Conservation (phyloP, 768 basidiomycete species). For the Russula compacta region DNA sequence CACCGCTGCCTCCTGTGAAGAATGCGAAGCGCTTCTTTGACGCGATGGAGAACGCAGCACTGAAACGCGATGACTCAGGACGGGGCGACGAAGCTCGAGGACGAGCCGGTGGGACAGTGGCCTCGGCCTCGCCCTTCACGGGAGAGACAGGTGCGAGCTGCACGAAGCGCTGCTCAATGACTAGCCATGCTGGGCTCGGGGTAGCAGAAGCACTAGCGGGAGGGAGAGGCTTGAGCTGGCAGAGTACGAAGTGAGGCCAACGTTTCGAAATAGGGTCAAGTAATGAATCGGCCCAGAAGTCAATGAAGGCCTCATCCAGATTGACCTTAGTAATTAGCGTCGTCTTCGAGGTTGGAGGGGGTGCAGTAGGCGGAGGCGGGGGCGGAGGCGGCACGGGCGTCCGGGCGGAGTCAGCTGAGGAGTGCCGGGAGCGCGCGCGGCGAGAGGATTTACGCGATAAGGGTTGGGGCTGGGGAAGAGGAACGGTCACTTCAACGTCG, state of each 20-base stretch:
- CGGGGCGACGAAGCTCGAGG: conserved; percentile 26
- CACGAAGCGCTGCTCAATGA: conserved; percentile 56
- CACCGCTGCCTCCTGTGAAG: conserved; percentile 31
- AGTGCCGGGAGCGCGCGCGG: conserved; percentile 18
- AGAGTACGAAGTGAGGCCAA: conserved; percentile 66
- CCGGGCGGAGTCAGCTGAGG: conserved; percentile 22
- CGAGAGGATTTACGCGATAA: conserved; percentile 29
- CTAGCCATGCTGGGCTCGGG: conserved; percentile 50
- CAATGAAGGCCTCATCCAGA: conserved; percentile 73
- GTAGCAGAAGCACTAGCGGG: conserved; percentile 21
- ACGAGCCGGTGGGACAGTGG: not conserved
- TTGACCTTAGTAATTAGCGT: conserved; percentile 41
- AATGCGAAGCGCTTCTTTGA: conserved; percentile 59
- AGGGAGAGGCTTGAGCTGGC: conserved; percentile 45
- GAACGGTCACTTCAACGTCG: conserved; percentile 48
- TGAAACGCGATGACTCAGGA: conserved; percentile 25
- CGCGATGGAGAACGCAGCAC: conserved; percentile 35
- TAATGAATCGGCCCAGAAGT: conserved; percentile 73
- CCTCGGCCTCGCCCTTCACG: conserved; percentile 2
- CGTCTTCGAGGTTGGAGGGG: conserved; percentile 26
- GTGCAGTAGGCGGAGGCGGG: not conserved
- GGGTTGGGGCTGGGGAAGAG: conserved; percentile 18
- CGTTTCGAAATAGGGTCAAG: conserved; percentile 53
- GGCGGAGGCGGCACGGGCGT: not conserved
- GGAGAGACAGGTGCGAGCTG: conserved; percentile 24